Percentiles rank a stretch among this genome's conserved stretches.
Evolutionary conservation across 1,284 basidiomycete genomes (phyloP).

Genomic region (Apiotrichum porosum): DNA sequence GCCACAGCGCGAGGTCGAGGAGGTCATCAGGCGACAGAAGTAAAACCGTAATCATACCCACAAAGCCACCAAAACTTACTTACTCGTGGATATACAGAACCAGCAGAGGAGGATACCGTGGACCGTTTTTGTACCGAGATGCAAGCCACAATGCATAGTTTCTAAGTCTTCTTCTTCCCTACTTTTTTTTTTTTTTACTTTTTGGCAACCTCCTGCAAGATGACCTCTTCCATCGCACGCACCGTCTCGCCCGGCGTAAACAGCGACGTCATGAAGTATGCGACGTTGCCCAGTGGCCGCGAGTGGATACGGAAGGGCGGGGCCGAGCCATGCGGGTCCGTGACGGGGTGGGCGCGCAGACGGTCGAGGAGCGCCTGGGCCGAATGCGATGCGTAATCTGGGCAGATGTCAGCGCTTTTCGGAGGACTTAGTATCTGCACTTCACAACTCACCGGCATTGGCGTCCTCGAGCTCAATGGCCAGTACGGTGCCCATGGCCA

Average conservation of each 20-base stretch:
- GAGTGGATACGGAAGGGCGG: slow-evolving; percentile 69
- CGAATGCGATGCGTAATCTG: slow-evolving; percentile 70
- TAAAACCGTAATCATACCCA: too few relatives aligned
- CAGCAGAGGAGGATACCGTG: too few relatives aligned
- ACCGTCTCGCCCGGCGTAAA: slow-evolving; percentile 39
- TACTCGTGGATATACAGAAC: too few relatives aligned
- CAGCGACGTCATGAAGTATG: slow-evolving; percentile 90
- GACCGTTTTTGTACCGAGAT: too few relatives aligned
- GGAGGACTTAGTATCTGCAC: not conserved
- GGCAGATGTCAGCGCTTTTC: not conserved
- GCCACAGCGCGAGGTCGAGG: slow-evolving; percentile 14
- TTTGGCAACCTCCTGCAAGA: slow-evolving; percentile 21
- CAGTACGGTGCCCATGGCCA: slow-evolving; percentile 85
- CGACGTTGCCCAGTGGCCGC: slow-evolving; percentile 84
- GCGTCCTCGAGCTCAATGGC: slow-evolving; percentile 69
- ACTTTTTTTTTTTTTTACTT: not conserved
- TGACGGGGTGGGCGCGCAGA: slow-evolving; percentile 22
- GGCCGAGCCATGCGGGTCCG: slow-evolving; percentile 15
- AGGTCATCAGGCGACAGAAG: slow-evolving; percentile 18
- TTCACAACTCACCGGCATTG: slow-evolving; percentile 54
- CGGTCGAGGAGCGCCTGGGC: slow-evolving; percentile 59
- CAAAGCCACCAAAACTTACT: too few relatives aligned
- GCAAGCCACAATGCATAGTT: too few relatives aligned
- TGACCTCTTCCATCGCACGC: slow-evolving; percentile 39
- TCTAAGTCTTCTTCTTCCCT: too few relatives aligned